A percentile compares a stretch with the other conserved stretches of the same genome.
phyloP scores from a whole-genome alignment of 441 rosid genomes.

The Gossypium gossypioides region DNA sequence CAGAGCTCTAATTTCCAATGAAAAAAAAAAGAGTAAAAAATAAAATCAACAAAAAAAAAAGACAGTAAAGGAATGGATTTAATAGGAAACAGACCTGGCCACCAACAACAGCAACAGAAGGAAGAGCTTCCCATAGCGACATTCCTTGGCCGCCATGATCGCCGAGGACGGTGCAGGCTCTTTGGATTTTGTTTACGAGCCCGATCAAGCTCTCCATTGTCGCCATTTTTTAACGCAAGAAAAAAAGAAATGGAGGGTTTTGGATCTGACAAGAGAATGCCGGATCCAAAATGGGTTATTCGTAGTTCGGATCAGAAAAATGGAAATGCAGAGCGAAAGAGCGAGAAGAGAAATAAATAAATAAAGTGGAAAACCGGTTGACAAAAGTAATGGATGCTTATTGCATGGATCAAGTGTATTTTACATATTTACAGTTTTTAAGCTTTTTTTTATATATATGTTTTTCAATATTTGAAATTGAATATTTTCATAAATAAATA shows the following conservation, averaged over 20 bases:
- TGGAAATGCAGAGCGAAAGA: constrained; percentile 11
- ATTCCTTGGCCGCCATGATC: constrained; percentile 96
- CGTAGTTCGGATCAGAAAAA: constrained; percentile 14
- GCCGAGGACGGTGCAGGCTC: constrained; percentile 92
- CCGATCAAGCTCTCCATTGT: constrained; percentile 96
- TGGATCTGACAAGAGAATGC: not conserved
- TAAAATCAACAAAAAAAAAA: not conserved
- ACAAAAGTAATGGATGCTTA: not conserved
- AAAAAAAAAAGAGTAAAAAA: constrained; percentile 11
- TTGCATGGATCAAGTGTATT: not conserved
- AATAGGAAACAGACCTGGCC: constrained; percentile 56
- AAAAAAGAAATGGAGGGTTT: constrained; percentile 14
- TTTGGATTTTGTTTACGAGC: constrained; percentile 84
- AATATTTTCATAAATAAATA: too few relatives aligned
- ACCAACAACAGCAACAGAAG: constrained; percentile 93
- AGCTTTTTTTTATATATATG: too few relatives aligned
- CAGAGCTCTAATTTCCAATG: constrained; percentile 55
- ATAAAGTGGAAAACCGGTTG: not conserved
- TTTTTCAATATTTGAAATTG: too few relatives aligned
- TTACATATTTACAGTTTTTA: too few relatives aligned
- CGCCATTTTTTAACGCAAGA: constrained; percentile 44
- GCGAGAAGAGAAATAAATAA: not conserved
- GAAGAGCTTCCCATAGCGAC: constrained; percentile 99
- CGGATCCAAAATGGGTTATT: constrained; percentile 10
- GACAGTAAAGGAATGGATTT: not conserved